These are phyloP conservation scores for Irpex sp. DNA, from an alignment of 1,284 basidiomycete species.

Conservation along the genomic window DNA sequence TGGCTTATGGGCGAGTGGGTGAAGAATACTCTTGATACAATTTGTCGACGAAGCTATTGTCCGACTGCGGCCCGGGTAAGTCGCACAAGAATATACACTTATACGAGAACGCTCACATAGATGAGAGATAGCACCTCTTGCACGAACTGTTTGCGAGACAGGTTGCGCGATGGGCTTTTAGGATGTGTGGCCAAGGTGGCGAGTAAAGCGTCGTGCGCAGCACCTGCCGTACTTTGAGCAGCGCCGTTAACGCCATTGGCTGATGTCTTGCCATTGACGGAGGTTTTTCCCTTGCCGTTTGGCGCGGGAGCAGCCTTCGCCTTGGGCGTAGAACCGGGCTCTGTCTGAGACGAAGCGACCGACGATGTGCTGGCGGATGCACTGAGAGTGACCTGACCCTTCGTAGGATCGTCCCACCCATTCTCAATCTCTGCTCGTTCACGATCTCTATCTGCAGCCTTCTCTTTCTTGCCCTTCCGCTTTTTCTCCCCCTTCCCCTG, in stretches of 20 bases:
- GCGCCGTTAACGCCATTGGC: slow-evolving; percentile 11
- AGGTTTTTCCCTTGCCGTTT: slow-evolving; percentile 6
- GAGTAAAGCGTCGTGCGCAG: slow-evolving; percentile 8
- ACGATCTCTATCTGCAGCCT: slow-evolving; percentile 36
- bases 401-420: slow-evolving; percentile 51
- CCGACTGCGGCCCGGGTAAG: slow-evolving; percentile 13
- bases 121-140: slow-evolving; percentile 16
- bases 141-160: slow-evolving; percentile 16
- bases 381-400: slow-evolving; percentile 13
- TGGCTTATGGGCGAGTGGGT: background rate
- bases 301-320: background rate
- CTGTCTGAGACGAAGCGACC: background rate
- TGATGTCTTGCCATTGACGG: slow-evolving; percentile 5
- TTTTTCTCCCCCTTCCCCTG: slow-evolving; percentile 25
- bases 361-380: background rate
- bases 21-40: slow-evolving; percentile 21
- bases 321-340: slow-evolving; percentile 1
- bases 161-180: slow-evolving; percentile 9
- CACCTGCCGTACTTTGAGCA: slow-evolving; percentile 10
- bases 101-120: slow-evolving; percentile 11
- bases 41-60: slow-evolving; percentile 21
- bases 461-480: slow-evolving; percentile 32
- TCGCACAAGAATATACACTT: background rate
- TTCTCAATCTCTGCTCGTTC: slow-evolving; percentile 56
- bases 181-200: slow-evolving; percentile 8